Base-by-base conservation (phyloP, 495 filamentous ascomycete genomes). In the Stereocaulon alpinum region DNA sequence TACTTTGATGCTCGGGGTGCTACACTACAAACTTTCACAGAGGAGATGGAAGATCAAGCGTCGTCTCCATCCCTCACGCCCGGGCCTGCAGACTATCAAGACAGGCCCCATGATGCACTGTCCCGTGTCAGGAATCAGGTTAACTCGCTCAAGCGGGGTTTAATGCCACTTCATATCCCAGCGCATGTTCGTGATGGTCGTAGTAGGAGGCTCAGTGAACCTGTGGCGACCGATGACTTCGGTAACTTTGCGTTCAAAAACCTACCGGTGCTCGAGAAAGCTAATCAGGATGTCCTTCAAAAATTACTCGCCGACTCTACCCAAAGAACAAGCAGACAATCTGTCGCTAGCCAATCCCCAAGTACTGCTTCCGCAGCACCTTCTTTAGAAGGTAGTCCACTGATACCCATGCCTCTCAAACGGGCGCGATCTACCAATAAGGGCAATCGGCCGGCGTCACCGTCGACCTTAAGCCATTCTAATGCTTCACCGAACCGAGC, bases 231-330 rank as follows among this genome's bases (percentile, higher is more conserved):
- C 0, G 94, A 97, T 71, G 93, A 98, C 69, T 98, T 98, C 75
- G 93, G 93, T 40, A 88, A 82, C 61, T 98, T 98, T 74, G 80
- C 90, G 37, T 98, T 95, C 78, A 98, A 96, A 74, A 98, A 98
- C 65, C 77, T 98, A 37, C 89, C 93, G 1, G 92, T 97, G 57
- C 78, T 98, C 20, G 92, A 96, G 68, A 97, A 95, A 69, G 93
- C 94, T 41, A 98, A 98, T 69, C 97, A 97, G 68, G 94, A 98
- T 69, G 89, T 96, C 44, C 93, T 98, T 41, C 91, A 97, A 66
- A 95, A 96, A 66, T 78, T 98, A 58, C 82, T 91, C 11, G 88
- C 89, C 29, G 92, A 96, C 68, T 91, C 89, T 34, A 75, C 91
- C 68, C 86, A 87, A 42, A 77, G 78, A 18, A 85, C 87, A 64